These are phyloP conservation scores for Kokia cookei DNA, from an alignment of 441 rosid genomes.

Conservation along the genomic window DNA sequence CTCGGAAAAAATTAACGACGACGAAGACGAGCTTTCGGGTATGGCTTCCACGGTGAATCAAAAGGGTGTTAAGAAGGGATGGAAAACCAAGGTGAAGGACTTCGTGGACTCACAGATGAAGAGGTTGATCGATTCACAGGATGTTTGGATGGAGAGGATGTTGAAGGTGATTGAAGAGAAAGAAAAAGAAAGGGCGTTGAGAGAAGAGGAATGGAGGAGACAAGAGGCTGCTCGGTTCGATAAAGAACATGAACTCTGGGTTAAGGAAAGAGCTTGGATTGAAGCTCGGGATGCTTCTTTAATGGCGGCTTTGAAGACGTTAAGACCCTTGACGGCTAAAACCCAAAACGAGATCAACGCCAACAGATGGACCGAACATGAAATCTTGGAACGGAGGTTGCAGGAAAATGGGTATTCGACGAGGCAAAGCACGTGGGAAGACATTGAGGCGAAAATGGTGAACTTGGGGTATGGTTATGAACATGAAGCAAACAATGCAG, in stretches of 20 bases:
- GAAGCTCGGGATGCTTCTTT: conserved; percentile 47
- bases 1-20: conserved; percentile 29
- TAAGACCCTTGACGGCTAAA: neutral
- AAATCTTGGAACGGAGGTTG: conserved; percentile 31
- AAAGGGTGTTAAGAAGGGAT: conserved; percentile 16
- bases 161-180: conserved; percentile 41
- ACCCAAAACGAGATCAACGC: neutral
- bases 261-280: conserved; percentile 44
- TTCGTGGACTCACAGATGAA: conserved; percentile 39
- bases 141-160: conserved; percentile 58
- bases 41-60: conserved; percentile 39
- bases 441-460: conserved; percentile 34
- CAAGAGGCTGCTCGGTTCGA: conserved; percentile 37
- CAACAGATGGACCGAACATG: conserved; percentile 30
- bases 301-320: conserved; percentile 37
- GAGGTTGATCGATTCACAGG: conserved; percentile 43
- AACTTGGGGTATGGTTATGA: conserved; percentile 35
- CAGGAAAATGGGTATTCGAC: conserved; percentile 22
- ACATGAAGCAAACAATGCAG: conserved; percentile 12
- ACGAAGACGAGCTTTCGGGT: conserved; percentile 36
- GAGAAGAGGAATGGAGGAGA: conserved; percentile 48
- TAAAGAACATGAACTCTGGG: conserved; percentile 37
- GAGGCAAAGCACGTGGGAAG: conserved; percentile 34
- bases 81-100: conserved; percentile 42
- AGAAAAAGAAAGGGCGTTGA: conserved; percentile 37